Base-by-base conservation (phyloP, 495 filamentous ascomycete genomes). In the Chaetomium cochliodes region DNA sequence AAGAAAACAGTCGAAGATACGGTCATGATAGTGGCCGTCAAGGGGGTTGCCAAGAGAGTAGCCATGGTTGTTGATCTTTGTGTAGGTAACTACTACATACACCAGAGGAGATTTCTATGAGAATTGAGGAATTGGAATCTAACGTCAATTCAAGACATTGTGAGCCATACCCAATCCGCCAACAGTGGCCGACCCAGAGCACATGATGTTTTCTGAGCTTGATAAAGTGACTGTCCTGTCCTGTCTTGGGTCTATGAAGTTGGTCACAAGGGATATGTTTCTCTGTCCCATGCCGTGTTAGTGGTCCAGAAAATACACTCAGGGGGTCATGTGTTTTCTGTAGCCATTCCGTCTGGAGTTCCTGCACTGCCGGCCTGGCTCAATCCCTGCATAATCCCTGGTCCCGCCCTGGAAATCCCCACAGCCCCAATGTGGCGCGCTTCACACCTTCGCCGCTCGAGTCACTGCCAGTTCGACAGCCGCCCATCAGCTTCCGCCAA, bases 391-490 rank as follows among this genome's bases (percentile, higher is more conserved):
- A 0, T 20, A 7, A 54, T 33, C 53, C 37, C 22, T 28, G 41
- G 15, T 23, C 37, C 2, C 26, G 33, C 7, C 33, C 42, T 46
- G 16, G 0, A 7, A 0, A 4, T 18, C 67, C 30, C 54, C 67
- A 64, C 63, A 71, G 69, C 67, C 69, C 62, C 70, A 70, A 62
- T 65, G 70, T 68, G 72, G 72, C 72, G 68, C 63, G 16, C 7
- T 44, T 20, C 8, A 47, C n/a, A 57, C 44, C 23, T 64, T 72
- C 60, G 72, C 72, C 72, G 72, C 69, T 70, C 70, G 72, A 74
- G 72, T 74, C 72, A 74, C 70, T 58, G 60, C 25, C 65, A 60
- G 57, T 75, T 75, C 73, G 71, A 72, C 69, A 63, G 71, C 68
- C 63, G 66, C 71, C 73, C 69, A 75, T 72, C 33, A 44, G 64